A percentile compares a stretch with the other conserved stretches of the same genome.
Conservation (phyloP, 2,329 filamentous ascomycete genomes). For the Raffaelea arxii region DNA sequence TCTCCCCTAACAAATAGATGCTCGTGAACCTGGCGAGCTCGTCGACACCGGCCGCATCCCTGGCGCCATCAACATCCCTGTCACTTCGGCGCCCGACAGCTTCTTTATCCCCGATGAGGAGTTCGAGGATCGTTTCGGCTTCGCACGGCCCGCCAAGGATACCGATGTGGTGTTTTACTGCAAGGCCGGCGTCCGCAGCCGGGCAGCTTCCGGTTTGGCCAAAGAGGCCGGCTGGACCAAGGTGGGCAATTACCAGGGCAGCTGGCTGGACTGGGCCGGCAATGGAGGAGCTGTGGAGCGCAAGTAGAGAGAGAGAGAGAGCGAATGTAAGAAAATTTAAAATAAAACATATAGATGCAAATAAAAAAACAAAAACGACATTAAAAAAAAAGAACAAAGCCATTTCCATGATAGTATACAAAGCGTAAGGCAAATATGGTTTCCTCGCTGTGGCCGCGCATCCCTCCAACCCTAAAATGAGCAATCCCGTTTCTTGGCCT, state of each 20-base stretch:
- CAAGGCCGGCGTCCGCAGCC: constrained; percentile 78
- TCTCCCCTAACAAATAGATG: constrained; percentile 34
- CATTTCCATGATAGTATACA: no score
- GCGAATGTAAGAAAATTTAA: not conserved
- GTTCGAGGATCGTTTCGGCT: constrained; percentile 77
- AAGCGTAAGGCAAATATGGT: no score
- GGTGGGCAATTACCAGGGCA: constrained; percentile 64
- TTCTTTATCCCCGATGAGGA: constrained; percentile 68
- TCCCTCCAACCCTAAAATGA: no score
- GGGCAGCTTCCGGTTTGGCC: constrained; percentile 68
- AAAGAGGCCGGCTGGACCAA: constrained; percentile 63
- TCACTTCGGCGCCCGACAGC: constrained; percentile 66
- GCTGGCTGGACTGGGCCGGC: constrained; percentile 73
- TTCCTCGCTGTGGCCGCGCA: no score
- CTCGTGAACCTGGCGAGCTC: constrained; percentile 64
- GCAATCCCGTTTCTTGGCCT: no score
- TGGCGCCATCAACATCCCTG: constrained; percentile 70
- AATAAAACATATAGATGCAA: not conserved
- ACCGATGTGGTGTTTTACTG: constrained; percentile 76
- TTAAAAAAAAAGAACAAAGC: no score
- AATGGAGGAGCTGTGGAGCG: constrained; percentile 55
- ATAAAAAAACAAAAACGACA: no score
- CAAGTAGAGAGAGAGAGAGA: not conserved
- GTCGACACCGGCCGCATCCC: constrained; percentile 62
- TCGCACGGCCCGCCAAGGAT: constrained; percentile 50